Evolutionary conservation across 768 basidiomycete species (phyloP), one percentile per base, ranked within the genome.

Genomic region (Mycena olivaceomarginata): DNA sequence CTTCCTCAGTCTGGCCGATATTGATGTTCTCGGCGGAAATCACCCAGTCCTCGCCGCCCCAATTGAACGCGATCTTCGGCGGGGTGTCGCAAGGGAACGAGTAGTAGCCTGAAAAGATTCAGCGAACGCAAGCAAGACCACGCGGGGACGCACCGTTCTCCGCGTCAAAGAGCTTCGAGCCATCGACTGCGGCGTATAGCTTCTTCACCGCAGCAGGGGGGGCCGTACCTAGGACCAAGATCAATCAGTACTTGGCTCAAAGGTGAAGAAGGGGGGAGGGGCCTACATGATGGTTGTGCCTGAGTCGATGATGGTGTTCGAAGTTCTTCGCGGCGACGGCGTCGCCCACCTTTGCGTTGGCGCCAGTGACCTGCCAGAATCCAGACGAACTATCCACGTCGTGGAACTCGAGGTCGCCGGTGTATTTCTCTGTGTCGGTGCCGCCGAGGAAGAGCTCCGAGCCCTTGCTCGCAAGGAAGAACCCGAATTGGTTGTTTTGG

Each of bases 361-460:
- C 80, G 16, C 73, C 62, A 7, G 68, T 68, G 22, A 81, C 72
- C 68, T 83, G 81, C 84, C 84, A 84, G 72, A 81, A 84, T 6
- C 84, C 84, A 45, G 75, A 63, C n/a, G 76, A 67, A n/a, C 56
- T 46, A 59, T 82, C 83, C 25, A 80, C 76, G 20, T 71, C 72
- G 63, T 81, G 74, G 69, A 83, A 90, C 43, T 86, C 87, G 74
- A 89, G 77, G 7, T 82, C 79, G 37, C 87, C 88, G 31, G 87
- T 88, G 83, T 88, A 93, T 75, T 87, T 82, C 25, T 73, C 75
- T 12, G 79, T 70, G 81, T 93, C 86, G 18, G 86, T 84, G 46
- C 90, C 92, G 10, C 92, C 92, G 64, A 93, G 82, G 76, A 82
- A 88, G 37, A 93, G 87, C 82, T 91, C 90, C 31, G 88, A 86